Evolutionary conservation across 208 protist genomes (phyloP).

Genomic region (Lotmaria passim): DNA sequence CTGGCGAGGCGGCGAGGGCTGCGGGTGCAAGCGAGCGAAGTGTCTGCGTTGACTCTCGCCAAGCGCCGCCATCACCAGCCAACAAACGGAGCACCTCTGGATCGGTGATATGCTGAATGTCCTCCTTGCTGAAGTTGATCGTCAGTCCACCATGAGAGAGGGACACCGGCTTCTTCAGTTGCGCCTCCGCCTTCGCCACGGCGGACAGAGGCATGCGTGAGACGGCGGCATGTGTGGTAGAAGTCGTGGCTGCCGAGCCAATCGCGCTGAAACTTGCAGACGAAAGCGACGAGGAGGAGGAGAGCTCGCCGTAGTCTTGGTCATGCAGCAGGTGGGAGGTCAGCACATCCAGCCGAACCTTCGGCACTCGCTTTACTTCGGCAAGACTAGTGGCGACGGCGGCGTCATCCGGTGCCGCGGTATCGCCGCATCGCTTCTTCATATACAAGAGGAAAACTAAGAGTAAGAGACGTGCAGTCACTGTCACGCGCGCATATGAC

Average conservation of each 20-base stretch:
- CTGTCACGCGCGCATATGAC: no score
- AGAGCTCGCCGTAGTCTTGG: conserved; percentile 13
- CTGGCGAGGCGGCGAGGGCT: background rate
- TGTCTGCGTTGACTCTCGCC: no score
- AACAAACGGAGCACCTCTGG: conserved; percentile 53
- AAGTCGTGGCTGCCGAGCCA: background rate
- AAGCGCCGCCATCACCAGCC: background rate
- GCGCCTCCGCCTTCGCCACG: conserved; percentile 56
- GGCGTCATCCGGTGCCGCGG: background rate
- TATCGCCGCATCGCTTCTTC: background rate
- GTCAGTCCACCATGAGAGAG: conserved; percentile 53
- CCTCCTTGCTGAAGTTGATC: conserved; percentile 57
- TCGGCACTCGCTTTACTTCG: conserved; percentile 32
- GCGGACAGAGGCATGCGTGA: conserved; percentile 44
- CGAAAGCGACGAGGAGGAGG: conserved; percentile 5
- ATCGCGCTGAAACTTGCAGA: background rate
- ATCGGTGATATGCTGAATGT: conserved; percentile 65
- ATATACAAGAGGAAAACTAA: background rate
- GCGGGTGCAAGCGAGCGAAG: no score
- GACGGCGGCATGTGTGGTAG: background rate
- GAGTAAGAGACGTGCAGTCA: no score
- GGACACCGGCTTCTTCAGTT: conserved; percentile 49
- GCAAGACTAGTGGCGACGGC: background rate
- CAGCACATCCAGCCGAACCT: conserved; percentile 46
- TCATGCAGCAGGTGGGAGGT: conserved; percentile 44